Conservation (phyloP, 169 alveolate species). For the Cryptosporidium ryanae region DNA sequence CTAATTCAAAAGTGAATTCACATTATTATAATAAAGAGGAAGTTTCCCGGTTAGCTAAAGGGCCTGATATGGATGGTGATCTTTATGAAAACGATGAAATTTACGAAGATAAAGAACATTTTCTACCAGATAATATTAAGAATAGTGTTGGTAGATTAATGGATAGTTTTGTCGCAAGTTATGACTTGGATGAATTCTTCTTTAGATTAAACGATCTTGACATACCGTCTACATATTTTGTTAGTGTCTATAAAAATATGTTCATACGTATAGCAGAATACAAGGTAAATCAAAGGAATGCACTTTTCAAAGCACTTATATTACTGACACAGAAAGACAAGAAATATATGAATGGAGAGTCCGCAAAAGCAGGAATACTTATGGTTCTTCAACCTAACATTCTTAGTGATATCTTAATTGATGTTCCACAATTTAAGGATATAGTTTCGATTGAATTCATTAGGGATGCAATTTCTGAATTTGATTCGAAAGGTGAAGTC, state of each 20-base stretch:
- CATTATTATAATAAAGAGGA: background rate
- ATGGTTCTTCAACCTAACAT: slow-evolving; percentile 65
- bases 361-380: slow-evolving; percentile 56
- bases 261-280: slow-evolving; percentile 73
- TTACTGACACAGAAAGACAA: slow-evolving; percentile 29
- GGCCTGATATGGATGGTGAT: background rate
- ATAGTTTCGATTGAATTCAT: slow-evolving; percentile 58
- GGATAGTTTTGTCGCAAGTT: slow-evolving; percentile 74
- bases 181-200: slow-evolving; percentile 62
- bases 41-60: background rate
- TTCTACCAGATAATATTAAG: slow-evolving; percentile 63
- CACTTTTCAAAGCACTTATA: slow-evolving; percentile 55
- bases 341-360: slow-evolving; percentile 67
- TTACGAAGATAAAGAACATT: slow-evolving; percentile 26
- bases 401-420: slow-evolving; percentile 44
- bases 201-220: slow-evolving; percentile 44
- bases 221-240: slow-evolving; percentile 35
- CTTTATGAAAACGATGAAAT: slow-evolving; percentile 6
- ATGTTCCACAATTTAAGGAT: slow-evolving; percentile 69
- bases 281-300: slow-evolving; percentile 55
- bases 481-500: slow-evolving; percentile 33
- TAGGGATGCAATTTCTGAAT: slow-evolving; percentile 44
- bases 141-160: slow-evolving; percentile 56
- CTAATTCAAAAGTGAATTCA: slow-evolving; percentile 6
- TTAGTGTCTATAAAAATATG: slow-evolving; percentile 60